A percentile compares a stretch with the other conserved stretches of the same genome.
Conservation (phyloP, 179 eudicot genomes). For the Amaranthus tricolor region DNA sequence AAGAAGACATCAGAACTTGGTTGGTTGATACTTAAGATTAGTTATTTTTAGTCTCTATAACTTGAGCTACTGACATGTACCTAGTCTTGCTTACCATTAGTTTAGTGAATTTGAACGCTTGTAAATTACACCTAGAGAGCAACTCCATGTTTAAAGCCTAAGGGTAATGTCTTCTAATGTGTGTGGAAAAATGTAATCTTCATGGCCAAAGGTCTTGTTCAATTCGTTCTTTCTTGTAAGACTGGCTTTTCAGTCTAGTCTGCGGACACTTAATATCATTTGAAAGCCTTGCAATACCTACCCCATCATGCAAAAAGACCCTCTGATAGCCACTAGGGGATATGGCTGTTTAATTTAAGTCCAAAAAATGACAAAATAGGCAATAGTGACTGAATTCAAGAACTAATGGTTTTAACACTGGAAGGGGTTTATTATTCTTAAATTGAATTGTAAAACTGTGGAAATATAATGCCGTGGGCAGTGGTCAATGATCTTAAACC, state of each 20-base stretch:
- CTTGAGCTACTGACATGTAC: neutral
- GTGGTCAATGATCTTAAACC: neutral
- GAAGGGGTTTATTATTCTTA: neutral
- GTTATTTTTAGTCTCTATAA: too few relatives aligned
- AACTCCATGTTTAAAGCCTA: neutral
- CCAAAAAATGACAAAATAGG: neutral
- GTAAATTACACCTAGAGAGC: neutral
- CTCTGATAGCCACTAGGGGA: neutral
- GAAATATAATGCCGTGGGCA: neutral
- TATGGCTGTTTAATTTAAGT: neutral
- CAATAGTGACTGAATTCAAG: neutral
- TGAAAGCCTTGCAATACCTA: neutral
- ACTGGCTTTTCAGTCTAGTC: neutral
- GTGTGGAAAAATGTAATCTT: neutral
- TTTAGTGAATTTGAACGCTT: neutral
- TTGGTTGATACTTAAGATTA: too few relatives aligned
- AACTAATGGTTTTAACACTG: too few relatives aligned
- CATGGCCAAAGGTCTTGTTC: neutral
- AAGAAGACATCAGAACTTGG: too few relatives aligned
- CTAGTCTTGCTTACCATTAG: neutral
- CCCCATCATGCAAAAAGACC: neutral
- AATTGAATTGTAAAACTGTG: neutral
- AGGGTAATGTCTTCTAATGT: neutral
- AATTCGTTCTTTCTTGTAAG: neutral
- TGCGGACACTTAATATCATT: neutral